Evolutionary conservation across 2,329 filamentous ascomycete species (phyloP).

Genomic region (Hymenoscyphus scutula): DNA sequence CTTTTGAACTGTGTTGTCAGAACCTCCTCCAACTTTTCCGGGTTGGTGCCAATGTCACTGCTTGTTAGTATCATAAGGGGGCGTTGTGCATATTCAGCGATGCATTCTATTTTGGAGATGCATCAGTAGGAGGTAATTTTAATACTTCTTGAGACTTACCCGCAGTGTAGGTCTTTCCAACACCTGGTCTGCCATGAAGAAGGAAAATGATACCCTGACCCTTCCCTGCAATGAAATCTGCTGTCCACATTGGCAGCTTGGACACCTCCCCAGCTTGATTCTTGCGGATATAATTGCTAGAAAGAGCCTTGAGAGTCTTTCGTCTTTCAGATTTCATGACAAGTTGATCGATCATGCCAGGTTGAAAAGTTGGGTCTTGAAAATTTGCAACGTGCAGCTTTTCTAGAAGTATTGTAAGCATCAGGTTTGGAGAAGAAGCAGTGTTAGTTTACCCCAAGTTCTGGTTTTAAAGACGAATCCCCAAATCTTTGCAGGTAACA

Average conservation of each 20-base stretch:
- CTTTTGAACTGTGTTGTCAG: constrained; percentile 46
- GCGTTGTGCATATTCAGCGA: constrained; percentile 20
- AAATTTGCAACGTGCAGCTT: neutral
- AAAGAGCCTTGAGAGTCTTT: constrained; percentile 30
- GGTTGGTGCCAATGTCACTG: constrained; percentile 47
- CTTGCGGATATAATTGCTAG: constrained; percentile 12
- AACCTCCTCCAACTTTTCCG: constrained; percentile 43
- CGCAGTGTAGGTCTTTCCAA: constrained; percentile 24
- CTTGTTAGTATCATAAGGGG: constrained; percentile 36
- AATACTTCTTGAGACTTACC: neutral
- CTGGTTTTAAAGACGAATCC: constrained; percentile 16
- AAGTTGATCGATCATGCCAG: constrained; percentile 17
- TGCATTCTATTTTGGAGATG: constrained; percentile 38
- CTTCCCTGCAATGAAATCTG: constrained; percentile 25
- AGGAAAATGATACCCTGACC: constrained; percentile 18
- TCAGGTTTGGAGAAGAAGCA: neutral
- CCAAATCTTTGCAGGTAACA: constrained; percentile 10
- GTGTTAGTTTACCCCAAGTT: constrained; percentile 12
- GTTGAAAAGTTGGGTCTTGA: constrained; percentile 19
- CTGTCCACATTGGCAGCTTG: neutral
- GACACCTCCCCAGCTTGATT: constrained; percentile 12
- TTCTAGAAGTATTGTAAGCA: neutral
- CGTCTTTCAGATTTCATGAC: constrained; percentile 32
- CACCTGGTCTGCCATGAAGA: constrained; percentile 17
- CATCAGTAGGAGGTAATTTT: neutral